A percentile compares a stretch with the other conserved stretches of the same genome.
Evolutionary conservation across 306 rosid genomes (phyloP).

Genomic region (Dryas drummondii): DNA sequence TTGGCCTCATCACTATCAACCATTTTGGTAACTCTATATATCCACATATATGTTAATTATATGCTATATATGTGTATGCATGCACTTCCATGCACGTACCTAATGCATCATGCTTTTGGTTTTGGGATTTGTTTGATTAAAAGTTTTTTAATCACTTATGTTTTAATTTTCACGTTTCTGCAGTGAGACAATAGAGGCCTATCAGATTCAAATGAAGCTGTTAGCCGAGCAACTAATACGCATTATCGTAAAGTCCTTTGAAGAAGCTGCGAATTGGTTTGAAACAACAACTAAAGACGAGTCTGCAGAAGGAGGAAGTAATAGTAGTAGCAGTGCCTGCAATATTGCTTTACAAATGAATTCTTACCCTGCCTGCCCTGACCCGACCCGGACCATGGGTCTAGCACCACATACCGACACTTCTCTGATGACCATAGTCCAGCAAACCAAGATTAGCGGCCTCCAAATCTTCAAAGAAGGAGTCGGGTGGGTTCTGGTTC

Average conservation of each 20-base stretch:
- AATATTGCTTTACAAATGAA: constrained; percentile 55
- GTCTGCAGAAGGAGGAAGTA: too few relatives aligned
- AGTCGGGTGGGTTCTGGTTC: constrained; percentile 54
- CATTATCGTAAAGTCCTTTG: constrained; percentile 33
- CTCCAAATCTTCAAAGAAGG: constrained; percentile 60
- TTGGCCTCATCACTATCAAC: constrained; percentile 57
- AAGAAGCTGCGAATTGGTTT: constrained; percentile 46
- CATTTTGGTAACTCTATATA: constrained; percentile 55
- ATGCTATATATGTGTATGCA: constrained; percentile 45
- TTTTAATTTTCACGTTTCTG: not conserved
- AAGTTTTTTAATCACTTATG: too few relatives aligned
- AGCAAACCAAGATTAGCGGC: constrained; percentile 50
- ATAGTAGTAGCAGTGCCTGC: too few relatives aligned
- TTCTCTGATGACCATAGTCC: constrained; percentile 57
- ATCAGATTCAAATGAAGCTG: constrained; percentile 52
- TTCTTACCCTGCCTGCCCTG: constrained; percentile 66
- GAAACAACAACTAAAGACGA: too few relatives aligned
- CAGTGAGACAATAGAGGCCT: constrained; percentile 54
- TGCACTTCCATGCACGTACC: constrained; percentile 45
- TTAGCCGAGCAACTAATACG: constrained; percentile 44
- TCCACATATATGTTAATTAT: too few relatives aligned
- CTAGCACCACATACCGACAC: constrained; percentile 85
- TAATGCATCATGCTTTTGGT: not conserved
- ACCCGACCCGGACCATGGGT: constrained; percentile 68
- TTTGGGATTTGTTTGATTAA: not conserved